A percentile compares a stretch with the other conserved stretches of the same genome.
Conservation (phyloP, 1,139 yeast species). For the Hansenula sp. region DNA sequence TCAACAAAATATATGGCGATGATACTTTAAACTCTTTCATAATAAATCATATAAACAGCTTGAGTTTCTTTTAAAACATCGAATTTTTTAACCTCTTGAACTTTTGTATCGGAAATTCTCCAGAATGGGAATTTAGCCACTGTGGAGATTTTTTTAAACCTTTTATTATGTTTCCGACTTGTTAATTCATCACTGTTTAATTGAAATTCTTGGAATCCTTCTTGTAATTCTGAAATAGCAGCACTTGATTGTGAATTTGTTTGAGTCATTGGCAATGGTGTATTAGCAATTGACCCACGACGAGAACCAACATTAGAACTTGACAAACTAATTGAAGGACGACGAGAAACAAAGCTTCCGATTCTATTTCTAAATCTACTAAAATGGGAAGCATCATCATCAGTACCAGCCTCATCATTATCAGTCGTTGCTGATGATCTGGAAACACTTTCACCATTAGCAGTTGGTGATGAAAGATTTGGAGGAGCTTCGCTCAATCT, state of each 20-base stretch:
- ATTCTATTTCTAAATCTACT: conserved; percentile 18
- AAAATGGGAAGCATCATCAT: conserved; percentile 15
- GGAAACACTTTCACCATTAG: conserved; percentile 11
- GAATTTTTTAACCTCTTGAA: conserved; percentile 56
- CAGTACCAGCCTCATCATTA: conserved; percentile 2
- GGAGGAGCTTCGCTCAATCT: conserved; percentile 1
- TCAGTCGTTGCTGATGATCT: conserved; percentile 12
- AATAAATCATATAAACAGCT: conserved; percentile 80
- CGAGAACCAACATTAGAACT: conserved; percentile 7
- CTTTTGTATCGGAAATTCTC: conserved; percentile 77
- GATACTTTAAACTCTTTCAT: conserved; percentile 43
- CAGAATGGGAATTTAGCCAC: conserved; percentile 67
- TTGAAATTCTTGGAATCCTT: not conserved
- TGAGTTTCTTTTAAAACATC: conserved; percentile 66
- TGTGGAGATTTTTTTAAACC: conserved; percentile 43
- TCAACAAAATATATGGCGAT: no score
- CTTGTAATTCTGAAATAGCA: not conserved
- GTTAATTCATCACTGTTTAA: not conserved
- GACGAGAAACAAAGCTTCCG: conserved; percentile 22
- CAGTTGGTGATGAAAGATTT: conserved; percentile 1
- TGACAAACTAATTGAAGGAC: conserved; percentile 13
- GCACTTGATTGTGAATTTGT: not conserved
- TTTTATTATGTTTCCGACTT: conserved; percentile 7
- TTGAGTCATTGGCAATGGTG: not conserved
- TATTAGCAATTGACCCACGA: conserved; percentile 12